Evolutionary conservation across 441 rosid genomes (phyloP).

Genomic region (Brassica balearica): DNA sequence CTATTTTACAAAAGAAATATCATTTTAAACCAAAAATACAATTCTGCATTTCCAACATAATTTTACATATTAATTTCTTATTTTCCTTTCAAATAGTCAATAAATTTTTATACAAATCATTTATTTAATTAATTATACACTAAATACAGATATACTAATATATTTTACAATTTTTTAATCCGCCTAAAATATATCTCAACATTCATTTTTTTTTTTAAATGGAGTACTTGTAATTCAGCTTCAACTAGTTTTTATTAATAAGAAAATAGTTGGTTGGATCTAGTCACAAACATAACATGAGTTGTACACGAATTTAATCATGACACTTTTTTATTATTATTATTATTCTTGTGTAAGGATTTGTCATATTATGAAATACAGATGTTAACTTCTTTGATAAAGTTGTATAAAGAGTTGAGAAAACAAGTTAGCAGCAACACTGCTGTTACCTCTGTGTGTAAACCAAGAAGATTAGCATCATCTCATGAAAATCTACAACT

Average conservation of each 20-base stretch:
- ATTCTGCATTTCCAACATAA: neutral
- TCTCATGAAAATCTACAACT: constrained; percentile 35
- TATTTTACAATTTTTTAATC: neutral
- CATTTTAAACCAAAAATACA: neutral
- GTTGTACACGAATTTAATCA: neutral
- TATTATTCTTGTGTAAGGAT: constrained; percentile 20
- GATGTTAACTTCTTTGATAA: constrained; percentile 8
- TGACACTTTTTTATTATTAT: neutral
- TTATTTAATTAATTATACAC: neutral
- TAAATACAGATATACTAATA: neutral
- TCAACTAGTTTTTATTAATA: too few relatives aligned
- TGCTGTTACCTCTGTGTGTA: constrained; percentile 40
- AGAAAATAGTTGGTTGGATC: neutral
- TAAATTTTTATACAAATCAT: too few relatives aligned
- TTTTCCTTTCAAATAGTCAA: too few relatives aligned
- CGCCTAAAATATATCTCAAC: too few relatives aligned
- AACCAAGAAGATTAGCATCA: constrained; percentile 23
- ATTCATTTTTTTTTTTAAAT: too few relatives aligned
- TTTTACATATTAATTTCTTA: too few relatives aligned
- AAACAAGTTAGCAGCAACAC: constrained; percentile 39
- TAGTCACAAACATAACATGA: neutral
- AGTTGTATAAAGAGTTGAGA: constrained; percentile 26
- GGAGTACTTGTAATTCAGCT: neutral
- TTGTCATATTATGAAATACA: constrained; percentile 31
- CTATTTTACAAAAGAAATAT: neutral